These are phyloP conservation scores for Coemansia sp. DNA, from an alignment of 192 early-diverging fungal genomes.

Conservation along the genomic window DNA sequence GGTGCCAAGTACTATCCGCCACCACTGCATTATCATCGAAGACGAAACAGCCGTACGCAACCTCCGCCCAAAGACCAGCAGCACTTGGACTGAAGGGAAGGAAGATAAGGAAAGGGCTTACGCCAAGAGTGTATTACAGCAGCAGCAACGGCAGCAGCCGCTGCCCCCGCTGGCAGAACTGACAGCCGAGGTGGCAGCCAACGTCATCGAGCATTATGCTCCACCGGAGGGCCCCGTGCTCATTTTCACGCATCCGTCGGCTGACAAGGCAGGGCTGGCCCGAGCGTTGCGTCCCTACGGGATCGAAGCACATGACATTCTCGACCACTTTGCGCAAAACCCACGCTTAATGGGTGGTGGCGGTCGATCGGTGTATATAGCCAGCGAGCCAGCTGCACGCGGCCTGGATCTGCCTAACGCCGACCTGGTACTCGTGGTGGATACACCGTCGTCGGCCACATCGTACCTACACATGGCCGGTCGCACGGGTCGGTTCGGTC, in stretches of 20 bases:
- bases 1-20: constrained; percentile 11
- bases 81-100: no score
- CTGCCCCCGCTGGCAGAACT: not conserved
- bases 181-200: constrained; percentile 39
- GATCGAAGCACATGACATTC: constrained; percentile 26
- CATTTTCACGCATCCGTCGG: constrained; percentile 36
- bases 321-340: constrained; percentile 25
- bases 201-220: constrained; percentile 14
- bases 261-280: constrained; percentile 20
- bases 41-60: constrained; percentile 31
- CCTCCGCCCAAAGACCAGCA: constrained; percentile 10
- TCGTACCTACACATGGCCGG: constrained; percentile 90
- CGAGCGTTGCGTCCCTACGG: constrained; percentile 21
- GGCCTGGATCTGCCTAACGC: constrained; percentile 82
- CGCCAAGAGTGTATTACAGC: no score
- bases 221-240: constrained; percentile 12
- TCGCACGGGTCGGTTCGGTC: constrained; percentile 76
- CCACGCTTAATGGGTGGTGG: no score
- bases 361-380: constrained; percentile 63
- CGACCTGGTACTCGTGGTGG: constrained; percentile 82
- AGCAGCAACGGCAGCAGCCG: not conserved
- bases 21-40: constrained; percentile 46
- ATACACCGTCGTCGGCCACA: constrained; percentile 63
- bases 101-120: not conserved
- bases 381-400: constrained; percentile 73